phyloP scores from a whole-genome alignment of 352 stramenopile genomes.

The Thalassiosira hispida region DNA sequence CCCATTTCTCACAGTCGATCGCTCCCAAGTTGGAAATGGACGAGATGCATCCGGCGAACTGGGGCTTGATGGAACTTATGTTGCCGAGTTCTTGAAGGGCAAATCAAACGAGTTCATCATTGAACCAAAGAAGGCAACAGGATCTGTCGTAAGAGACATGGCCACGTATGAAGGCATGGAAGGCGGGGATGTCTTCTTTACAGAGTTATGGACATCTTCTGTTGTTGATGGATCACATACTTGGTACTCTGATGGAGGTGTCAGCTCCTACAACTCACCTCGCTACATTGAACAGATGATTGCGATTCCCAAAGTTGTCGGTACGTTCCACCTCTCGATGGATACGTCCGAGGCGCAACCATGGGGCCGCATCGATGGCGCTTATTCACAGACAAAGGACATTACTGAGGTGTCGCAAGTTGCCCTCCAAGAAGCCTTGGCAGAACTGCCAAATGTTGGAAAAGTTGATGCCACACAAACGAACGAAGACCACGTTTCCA shows the following conservation, averaged over 20 bases:
- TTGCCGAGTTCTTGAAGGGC: constrained; percentile 92
- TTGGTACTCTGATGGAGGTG: constrained; percentile 91
- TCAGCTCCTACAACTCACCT: constrained; percentile 90
- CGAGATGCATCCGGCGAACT: constrained; percentile 57
- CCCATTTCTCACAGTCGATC: constrained; percentile 74
- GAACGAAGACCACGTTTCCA: constrained; percentile 45
- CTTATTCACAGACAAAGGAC: constrained; percentile 31
- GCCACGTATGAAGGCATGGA: constrained; percentile 85
- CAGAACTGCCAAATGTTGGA: constrained; percentile 87
- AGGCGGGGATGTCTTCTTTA: constrained; percentile 94
- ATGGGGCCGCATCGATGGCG: constrained; percentile 42
- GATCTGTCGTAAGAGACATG: constrained; percentile 90
- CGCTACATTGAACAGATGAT: constrained; percentile 92
- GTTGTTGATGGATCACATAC: constrained; percentile 89
- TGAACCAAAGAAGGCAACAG: constrained; percentile 91
- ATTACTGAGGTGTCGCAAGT: constrained; percentile 73
- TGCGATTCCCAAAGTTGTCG: constrained; percentile 80
- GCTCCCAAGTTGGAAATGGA: constrained; percentile 45
- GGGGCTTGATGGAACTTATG: constrained; percentile 66
- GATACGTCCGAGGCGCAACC: constrained; percentile 81
- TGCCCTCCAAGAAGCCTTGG: constrained; percentile 87
- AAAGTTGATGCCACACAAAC: constrained; percentile 85
- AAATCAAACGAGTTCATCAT: constrained; percentile 95
- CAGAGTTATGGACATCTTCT: constrained; percentile 90
- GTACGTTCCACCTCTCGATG: constrained; percentile 85